These are phyloP conservation scores for Talaromyces sp. DNA, from an alignment of 2,329 filamentous ascomycete genomes.

Conservation along the genomic window DNA sequence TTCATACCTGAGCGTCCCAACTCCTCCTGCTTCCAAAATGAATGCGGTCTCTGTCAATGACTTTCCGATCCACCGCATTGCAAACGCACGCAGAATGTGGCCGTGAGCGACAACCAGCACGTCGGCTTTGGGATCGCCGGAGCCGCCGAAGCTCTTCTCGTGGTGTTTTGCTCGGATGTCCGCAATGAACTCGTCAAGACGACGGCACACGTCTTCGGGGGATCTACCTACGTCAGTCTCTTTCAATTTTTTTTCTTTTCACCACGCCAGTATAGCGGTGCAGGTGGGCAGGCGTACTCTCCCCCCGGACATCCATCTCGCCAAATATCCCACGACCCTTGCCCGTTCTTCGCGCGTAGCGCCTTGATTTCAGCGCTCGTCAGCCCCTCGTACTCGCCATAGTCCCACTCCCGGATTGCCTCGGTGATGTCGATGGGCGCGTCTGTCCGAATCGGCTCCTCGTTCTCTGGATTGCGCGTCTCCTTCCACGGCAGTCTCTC, in stretches of 20 bases:
- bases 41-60: slow-evolving; percentile 68
- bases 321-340: slow-evolving; percentile 76
- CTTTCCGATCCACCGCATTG: slow-evolving; percentile 76
- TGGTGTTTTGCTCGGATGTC: slow-evolving; percentile 68
- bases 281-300: too few species aligned
- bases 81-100: slow-evolving; percentile 81
- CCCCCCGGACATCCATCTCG: slow-evolving; percentile 79
- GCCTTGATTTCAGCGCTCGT: slow-evolving; percentile 63
- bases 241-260: too few species aligned
- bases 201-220: slow-evolving; percentile 63
- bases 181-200: slow-evolving; percentile 69
- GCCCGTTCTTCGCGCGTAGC: slow-evolving; percentile 51
- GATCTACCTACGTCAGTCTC: slow-evolving; percentile 44
- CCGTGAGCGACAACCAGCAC: slow-evolving; percentile 82
- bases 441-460: slow-evolving; percentile 44
- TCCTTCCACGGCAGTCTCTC: slow-evolving; percentile 64
- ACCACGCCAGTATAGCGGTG: too few species aligned
- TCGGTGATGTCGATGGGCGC: slow-evolving; percentile 63
- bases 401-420: slow-evolving; percentile 74
- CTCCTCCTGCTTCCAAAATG: slow-evolving; percentile 81
- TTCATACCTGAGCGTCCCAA: slow-evolving; percentile 67
- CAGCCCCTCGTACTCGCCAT: slow-evolving; percentile 80
- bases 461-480: slow-evolving; percentile 20
- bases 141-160: slow-evolving; percentile 53
- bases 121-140: slow-evolving; percentile 50